Evolutionary conservation across 2,329 filamentous ascomycete species (phyloP), one percentile per base, ranked within the genome.

Genomic region (Eurotiales sp.): DNA sequence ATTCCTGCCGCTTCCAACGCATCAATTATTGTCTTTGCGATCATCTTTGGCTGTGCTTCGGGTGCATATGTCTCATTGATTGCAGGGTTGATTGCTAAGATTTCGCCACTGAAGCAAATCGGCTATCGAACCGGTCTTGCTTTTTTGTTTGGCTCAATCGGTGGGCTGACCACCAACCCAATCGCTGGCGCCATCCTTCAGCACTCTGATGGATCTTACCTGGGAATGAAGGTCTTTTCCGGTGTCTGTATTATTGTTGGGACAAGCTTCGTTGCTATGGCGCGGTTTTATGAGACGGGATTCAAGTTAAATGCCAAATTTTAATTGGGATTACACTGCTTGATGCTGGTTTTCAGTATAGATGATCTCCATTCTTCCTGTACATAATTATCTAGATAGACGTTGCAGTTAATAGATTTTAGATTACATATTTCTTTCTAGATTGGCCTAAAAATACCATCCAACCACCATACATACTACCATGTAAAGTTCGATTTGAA

Each of bases 151-250:
- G 37, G 23, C 2, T 52, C 52, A 8, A 44, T 54, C n/a, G 15
- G 27, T 2, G 54, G 42, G 4, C 45, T 56, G 8, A 54, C 52
- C 5, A 50, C 42, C 12, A 34, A 45, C 8, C 54, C 54, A 2
- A 56, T 56, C 15, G 52, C 42, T 1, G 54, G 54, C 3, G 64
- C 83, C 89, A 40, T 87, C 86, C 17, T 78, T 83, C 1, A 75
- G 86, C 3, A 81, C 77, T 2, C 87, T 87, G 0, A 76, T 78
- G 0, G 72, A 81, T n/a, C 86, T 85, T 62, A 77, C 80, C 15
- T 63, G 19, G 43, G 43, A 12, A 29, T 52, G 27, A 52, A 52
- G 37, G 37, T 52, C 8, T 52, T 52, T 27, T 40, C 34, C 19
- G 50, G 50, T 10, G 21, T 52, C 11, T n/a, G 59, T 51, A 59